Evolutionary conservation across 2,329 filamentous ascomycete species (phyloP), one percentile per base, ranked within the genome.

Genomic region (Saccharata proteae): DNA sequence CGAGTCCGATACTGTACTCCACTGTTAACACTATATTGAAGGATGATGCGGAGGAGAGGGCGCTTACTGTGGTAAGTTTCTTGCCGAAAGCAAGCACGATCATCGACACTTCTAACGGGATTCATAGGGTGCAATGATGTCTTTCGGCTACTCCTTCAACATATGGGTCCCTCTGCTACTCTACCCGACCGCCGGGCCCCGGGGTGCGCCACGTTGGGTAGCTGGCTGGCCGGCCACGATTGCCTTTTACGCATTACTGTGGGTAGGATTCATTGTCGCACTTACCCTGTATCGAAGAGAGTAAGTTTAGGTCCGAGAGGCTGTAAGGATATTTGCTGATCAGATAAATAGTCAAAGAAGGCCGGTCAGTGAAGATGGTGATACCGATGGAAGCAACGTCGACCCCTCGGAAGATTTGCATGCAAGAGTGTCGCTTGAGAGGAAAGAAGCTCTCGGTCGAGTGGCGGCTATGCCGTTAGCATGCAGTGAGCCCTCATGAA

Each of bases 211-310:
- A 0, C 48, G 57, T 19, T 69, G 64, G 65, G 57, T 45, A 2
- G 62, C 61, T 17, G 64, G 64, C 0, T 68, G 63, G 51, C 61
- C 62, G 0, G 55, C 65, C 5, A 56, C 61, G 2, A 54, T 67
- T 28, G 55, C 52, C 0, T 68, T 68, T 30, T 56, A 59, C 20
- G 46, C 62, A 25, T 42, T 64, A 3, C 48, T 64, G 14, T 67
- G 61, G 62, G 38, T 42, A 23, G 53, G 54, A 6, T 63, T 64
- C 34, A 36, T 60, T 10, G 38, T 49, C 5, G 53, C 54, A 17
- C 46, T 62, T 20, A 44, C 55, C 12, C 26, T 62, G 4, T 53
- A 61, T 36, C 40, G 41, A 32, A 46, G 38, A 36, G 49, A 46
- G 24, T 26, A 6, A 26, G 24, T 26, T n/a, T n/a, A n/a, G n/a